These are phyloP conservation scores for Zymoseptoria passerinii DNA, from an alignment of 2,329 filamentous ascomycete species.

Conservation along the genomic window DNA sequence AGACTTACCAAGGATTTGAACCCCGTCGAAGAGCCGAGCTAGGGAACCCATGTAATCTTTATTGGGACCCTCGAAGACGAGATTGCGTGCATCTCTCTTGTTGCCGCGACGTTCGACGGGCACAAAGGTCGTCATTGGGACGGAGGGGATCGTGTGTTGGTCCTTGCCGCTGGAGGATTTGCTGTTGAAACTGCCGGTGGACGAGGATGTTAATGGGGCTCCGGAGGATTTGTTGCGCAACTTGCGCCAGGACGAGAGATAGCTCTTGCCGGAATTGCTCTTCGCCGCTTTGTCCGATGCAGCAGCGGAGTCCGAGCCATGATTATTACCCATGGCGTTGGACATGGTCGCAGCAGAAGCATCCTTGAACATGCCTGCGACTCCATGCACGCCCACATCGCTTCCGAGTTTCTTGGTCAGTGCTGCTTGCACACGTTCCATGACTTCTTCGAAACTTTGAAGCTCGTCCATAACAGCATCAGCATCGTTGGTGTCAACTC, in stretches of 20 bases:
- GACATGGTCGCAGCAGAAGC: conserved; percentile 32
- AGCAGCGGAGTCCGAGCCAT: conserved; percentile 25
- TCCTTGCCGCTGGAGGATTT: conserved; percentile 46
- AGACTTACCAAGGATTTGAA: conserved; percentile 75
- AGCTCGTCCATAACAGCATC: conserved; percentile 91
- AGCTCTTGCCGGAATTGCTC: conserved; percentile 62
- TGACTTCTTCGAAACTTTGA: conserved; percentile 73
- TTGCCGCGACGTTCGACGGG: conserved; percentile 46
- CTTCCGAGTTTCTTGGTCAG: conserved; percentile 80
- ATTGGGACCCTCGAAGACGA: conserved; percentile 74
- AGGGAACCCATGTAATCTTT: conserved; percentile 85
- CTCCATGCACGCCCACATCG: conserved; percentile 78
- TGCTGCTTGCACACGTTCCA: conserved; percentile 74
- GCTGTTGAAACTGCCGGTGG: conserved; percentile 1
- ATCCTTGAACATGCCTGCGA: conserved; percentile 67
- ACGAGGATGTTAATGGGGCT: conserved; percentile 30
- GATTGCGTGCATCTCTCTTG: conserved; percentile 50
- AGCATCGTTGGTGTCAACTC: conserved; percentile 81
- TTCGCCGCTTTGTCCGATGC: conserved; percentile 33
- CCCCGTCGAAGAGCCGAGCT: conserved; percentile 85
- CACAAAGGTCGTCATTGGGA: conserved; percentile 61
- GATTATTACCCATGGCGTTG: conserved; percentile 5
- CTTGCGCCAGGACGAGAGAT: conserved; percentile 81
- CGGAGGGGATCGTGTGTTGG: conserved; percentile 45
- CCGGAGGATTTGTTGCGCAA: conserved; percentile 79